Conservation (phyloP, 2,329 filamentous ascomycete genomes). For the Arthrobotrys pseudoclavata region DNA sequence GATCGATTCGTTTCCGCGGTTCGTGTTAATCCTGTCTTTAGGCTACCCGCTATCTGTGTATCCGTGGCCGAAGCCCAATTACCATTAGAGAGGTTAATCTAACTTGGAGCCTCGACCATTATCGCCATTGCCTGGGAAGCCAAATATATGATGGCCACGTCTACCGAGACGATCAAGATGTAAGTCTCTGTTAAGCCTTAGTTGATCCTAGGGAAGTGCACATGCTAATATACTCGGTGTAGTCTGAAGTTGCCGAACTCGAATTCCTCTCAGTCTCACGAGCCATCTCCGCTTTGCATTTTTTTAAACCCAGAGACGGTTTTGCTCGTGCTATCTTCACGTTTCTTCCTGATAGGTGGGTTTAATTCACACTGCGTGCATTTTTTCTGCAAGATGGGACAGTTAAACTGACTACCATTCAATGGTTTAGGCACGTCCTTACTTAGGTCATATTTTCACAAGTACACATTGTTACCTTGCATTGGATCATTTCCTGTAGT, state of each 20-base stretch:
- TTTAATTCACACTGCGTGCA: neutral
- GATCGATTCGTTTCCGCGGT: neutral
- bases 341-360: slow-evolving; percentile 39
- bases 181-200: neutral
- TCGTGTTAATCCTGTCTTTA: neutral
- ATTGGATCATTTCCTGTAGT: too few species aligned
- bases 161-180: slow-evolving; percentile 21
- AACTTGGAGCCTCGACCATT: slow-evolving; percentile 36
- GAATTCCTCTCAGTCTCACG: slow-evolving; percentile 25
- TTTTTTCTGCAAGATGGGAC: neutral
- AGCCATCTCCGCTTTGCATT: neutral
- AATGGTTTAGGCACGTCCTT: slow-evolving; percentile 16
- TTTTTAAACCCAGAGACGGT: slow-evolving; percentile 10
- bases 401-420: neutral
- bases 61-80: slow-evolving; percentile 35
- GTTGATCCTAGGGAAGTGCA: too few species aligned
- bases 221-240: neutral
- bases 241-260: slow-evolving; percentile 40
- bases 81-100: slow-evolving; percentile 27
- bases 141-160: slow-evolving; percentile 33
- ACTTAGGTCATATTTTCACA: neutral
- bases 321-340: slow-evolving; percentile 16
- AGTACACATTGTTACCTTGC: too few species aligned
- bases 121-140: neutral
- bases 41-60: slow-evolving; percentile 40